Conservation (phyloP, 148 eudicot species). For the Suaeda aralocaspica region DNA sequence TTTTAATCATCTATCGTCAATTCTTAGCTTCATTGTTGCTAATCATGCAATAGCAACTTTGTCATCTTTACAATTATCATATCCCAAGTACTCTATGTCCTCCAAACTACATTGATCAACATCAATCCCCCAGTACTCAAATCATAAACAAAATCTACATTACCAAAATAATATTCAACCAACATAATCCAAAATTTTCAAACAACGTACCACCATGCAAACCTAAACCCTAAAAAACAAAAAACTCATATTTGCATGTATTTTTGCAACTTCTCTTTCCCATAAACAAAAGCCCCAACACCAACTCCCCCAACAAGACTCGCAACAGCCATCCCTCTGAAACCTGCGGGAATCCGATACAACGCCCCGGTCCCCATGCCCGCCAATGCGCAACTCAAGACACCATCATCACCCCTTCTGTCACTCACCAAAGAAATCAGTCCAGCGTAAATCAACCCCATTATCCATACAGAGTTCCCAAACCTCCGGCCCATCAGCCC, state of each 20-base stretch:
- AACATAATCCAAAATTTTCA: background rate
- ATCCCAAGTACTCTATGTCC: too few relatives aligned
- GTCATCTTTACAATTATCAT: too few relatives aligned
- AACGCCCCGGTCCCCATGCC: slow-evolving; percentile 33
- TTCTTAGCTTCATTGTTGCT: too few relatives aligned
- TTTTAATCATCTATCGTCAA: too few relatives aligned
- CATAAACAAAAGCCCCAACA: slow-evolving; percentile 26
- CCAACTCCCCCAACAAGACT: slow-evolving; percentile 37
- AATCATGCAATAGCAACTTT: too few relatives aligned
- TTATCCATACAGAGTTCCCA: slow-evolving; percentile 25
- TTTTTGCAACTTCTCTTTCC: too few relatives aligned
- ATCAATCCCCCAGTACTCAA: too few relatives aligned
- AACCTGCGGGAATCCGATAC: slow-evolving; percentile 27
- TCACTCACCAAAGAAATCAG: slow-evolving; percentile 11
- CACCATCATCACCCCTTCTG: slow-evolving; percentile 21
- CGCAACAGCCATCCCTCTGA: slow-evolving; percentile 35
- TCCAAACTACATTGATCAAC: too few relatives aligned
- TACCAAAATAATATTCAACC: background rate
- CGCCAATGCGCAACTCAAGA: slow-evolving; percentile 22
- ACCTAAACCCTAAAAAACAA: too few relatives aligned
- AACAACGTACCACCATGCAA: too few relatives aligned
- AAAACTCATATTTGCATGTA: too few relatives aligned
- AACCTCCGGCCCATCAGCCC: slow-evolving; percentile 32
- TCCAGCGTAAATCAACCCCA: slow-evolving; percentile 27
- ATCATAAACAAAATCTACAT: background rate